A percentile compares a stretch with the other conserved stretches of the same genome.
Evolutionary conservation across 2,329 filamentous ascomycete species (phyloP).

Genomic region (Pseudocercospora eumusae): DNA sequence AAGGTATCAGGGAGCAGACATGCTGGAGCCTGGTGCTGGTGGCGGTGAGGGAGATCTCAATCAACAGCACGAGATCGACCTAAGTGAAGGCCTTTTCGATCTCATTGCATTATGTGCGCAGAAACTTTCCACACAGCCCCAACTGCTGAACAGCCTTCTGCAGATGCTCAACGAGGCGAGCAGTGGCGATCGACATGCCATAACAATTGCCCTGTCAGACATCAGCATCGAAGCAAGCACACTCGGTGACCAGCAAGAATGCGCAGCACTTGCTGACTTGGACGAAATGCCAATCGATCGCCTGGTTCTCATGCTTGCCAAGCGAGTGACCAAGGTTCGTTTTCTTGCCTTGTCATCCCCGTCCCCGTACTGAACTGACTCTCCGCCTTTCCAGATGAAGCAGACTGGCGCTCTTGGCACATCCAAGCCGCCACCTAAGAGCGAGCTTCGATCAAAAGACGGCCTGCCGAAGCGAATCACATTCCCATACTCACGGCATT

Average conservation of each 20-base stretch:
- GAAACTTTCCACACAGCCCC: constrained; percentile 41
- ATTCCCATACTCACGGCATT: constrained; percentile 89
- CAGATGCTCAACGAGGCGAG: constrained; percentile 38
- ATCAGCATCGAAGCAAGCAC: constrained; percentile 27
- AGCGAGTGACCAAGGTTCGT: constrained; percentile 28
- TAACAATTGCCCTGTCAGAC: constrained; percentile 32
- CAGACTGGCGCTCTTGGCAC: constrained; percentile 23
- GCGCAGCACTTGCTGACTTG: constrained; percentile 54
- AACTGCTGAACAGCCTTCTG: constrained; percentile 41
- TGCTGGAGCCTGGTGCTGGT: constrained; percentile 74
- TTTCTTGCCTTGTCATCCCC: neutral
- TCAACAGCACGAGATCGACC: constrained; percentile 62
- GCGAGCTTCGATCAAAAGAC: neutral
- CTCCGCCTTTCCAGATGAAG: constrained; percentile 12
- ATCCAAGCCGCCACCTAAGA: neutral
- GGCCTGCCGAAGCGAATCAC: constrained; percentile 40
- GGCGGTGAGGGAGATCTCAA: constrained; percentile 77
- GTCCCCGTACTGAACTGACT: neutral
- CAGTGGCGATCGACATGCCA: constrained; percentile 22
- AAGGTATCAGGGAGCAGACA: constrained; percentile 54
- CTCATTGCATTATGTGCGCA: constrained; percentile 55
- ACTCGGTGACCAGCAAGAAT: constrained; percentile 52
- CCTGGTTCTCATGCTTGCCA: constrained; percentile 37
- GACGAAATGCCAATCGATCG: constrained; percentile 38
- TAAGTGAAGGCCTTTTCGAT: constrained; percentile 51